Base-by-base conservation (phyloP, 1,284 basidiomycete species). In the Austropuccinia psidii region DNA sequence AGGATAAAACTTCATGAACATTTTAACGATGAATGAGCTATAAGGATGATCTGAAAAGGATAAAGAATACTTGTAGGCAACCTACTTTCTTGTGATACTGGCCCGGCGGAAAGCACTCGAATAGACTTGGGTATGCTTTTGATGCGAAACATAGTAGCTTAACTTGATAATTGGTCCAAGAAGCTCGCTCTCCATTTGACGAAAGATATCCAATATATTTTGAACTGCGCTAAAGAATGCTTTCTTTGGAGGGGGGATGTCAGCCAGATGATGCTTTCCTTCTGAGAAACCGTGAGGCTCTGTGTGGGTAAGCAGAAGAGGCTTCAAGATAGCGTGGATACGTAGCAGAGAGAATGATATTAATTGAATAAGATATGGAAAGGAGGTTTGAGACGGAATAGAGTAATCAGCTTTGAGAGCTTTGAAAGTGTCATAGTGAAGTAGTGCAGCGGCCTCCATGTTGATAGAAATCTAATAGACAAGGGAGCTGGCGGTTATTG, bases 391-490 rank as follows among this genome's bases (percentile, higher is more conserved):
- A 19, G 45, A 27, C 19, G 58, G 58, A 27, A 61, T 37, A 39
- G 58, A 41, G 58, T 27, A 27, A 39, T 61, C 58, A 21, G 58
- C 41, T 11, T 43, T n/a, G 17, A 61, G 58, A 43, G 39, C 58
- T 45, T 61, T 6, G 27, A 61, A 61, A 45, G 58, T 61, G 31
- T 61, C 58, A 27, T 45, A 61, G 24, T 45, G 21, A 43, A 43
- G 37, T 37, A 41, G 19, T 5, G n/a, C n/a, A n/a, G n/a, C n/a
- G n/a, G n/a, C n/a, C n/a, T n/a, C n/a, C n/a, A n/a, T n/a, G n/a
- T n/a, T n/a, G n/a, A n/a, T n/a, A n/a, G n/a, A n/a, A n/a, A n/a
- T n/a, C n/a, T n/a, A n/a, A n/a, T n/a, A n/a, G n/a, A n/a, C n/a
- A n/a, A n/a, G n/a, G n/a, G n/a, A n/a, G n/a, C n/a, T n/a, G n/a